Percentiles rank a stretch among this genome's conserved stretches.
phyloP scores from a whole-genome alignment of 345 rosid species.

The Limnanthes douglasii region DNA sequence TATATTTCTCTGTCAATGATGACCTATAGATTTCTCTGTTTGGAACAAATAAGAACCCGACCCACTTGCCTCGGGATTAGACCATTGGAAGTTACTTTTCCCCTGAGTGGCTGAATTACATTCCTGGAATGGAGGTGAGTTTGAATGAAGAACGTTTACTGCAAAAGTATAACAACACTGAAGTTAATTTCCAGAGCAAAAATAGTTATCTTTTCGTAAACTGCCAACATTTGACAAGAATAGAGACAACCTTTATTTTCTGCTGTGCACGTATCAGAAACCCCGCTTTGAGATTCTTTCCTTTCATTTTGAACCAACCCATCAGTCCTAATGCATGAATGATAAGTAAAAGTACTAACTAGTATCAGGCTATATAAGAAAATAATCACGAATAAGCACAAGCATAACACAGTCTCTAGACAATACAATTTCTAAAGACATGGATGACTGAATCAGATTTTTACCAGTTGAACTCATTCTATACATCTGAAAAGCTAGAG shows the following conservation, averaged over 20 bases:
- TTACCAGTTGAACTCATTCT: too few species aligned
- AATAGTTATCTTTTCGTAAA: too few species aligned
- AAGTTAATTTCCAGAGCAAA: too few species aligned
- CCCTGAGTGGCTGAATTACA: slow-evolving; percentile 17
- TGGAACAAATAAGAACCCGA: slow-evolving; percentile 3
- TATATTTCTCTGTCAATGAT: not conserved
- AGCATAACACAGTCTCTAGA: too few species aligned
- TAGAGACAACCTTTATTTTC: slow-evolving; percentile 31
- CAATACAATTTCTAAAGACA: too few species aligned
- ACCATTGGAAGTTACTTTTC: slow-evolving; percentile 12
- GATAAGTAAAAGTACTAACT: too few species aligned
- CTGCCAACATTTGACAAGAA: too few species aligned
- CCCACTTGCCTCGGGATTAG: slow-evolving; percentile 28
- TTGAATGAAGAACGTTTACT: slow-evolving; percentile 17
- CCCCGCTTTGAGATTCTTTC: slow-evolving; percentile 17
- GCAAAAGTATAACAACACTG: slow-evolving; percentile 5
- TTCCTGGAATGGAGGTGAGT: slow-evolving; percentile 12
- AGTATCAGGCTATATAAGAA: too few species aligned
- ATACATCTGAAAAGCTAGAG: too few species aligned
- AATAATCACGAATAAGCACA: too few species aligned
- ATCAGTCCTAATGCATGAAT: slow-evolving; percentile 17
- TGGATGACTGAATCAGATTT: too few species aligned
- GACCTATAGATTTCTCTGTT: not conserved
- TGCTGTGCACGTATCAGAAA: slow-evolving; percentile 12
- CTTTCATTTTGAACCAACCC: slow-evolving; percentile 15